Base-by-base conservation (phyloP, 2,329 filamentous ascomycete species). In the Fusarium subtropicale region DNA sequence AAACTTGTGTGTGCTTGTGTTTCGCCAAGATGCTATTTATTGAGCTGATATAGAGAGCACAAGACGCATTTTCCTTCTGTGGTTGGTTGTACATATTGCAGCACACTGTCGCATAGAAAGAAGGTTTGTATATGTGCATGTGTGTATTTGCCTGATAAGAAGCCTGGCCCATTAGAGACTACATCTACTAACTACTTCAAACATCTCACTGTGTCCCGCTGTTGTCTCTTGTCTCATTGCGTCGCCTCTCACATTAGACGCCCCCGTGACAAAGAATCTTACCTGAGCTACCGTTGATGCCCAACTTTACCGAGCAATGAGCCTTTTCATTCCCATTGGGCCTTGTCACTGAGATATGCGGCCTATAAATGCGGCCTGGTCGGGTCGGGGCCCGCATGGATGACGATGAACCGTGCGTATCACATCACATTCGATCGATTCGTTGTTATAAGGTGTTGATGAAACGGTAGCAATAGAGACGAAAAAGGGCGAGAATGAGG, bases 361-460 rank as follows among this genome's bases (percentile, higher is more conserved):
- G 53, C 66, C 66, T 33, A 15, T 56, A 36, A 46, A 67, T 22
- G 57, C 53, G 61, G 47, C 61, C 66, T 30, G 56, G 61, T 64
- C 56, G 50, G 52, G 66, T 67, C 61, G 50, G 55, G 66, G 61
- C 56, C 61, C 51, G 53, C 60, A 58, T 66, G 60, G 56, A 66
- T 42, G 50, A 67, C 46, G 57, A 47, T 33, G 57, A 48, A 69
- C 65, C 36, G 38, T 51, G 61, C 39, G 28, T 31, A 34, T 45
- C 24, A 47, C 48, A 41, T 52, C 48, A n/a, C 48, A 30, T 36
- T 28, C 20, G 24, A 52, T 52, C 28, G 8, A 45, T 30, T 45
- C 22, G 30, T 36, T 26, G 30, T 30, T 28, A 44, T 48, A 33
- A 22, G 10, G 41, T 26, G 26, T 52, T 38, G n/a, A 45, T 51